Percentiles rank a stretch among this genome's conserved stretches.
Evolutionary conservation across 1,284 basidiomycete genomes (phyloP).

Genomic region (Leccinum colubrinum): DNA sequence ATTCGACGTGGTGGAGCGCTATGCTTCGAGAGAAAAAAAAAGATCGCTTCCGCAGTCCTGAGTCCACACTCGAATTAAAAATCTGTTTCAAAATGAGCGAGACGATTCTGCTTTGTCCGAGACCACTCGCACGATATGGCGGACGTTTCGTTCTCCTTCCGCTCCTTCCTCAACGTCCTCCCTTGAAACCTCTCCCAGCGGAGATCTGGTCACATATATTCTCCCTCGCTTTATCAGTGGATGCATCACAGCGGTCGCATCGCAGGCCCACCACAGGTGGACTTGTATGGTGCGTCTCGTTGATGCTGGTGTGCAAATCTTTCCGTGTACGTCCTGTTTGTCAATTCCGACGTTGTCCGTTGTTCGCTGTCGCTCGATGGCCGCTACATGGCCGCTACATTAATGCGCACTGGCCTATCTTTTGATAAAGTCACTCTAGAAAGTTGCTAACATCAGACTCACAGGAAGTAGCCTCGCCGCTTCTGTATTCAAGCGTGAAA

Average conservation of each 20-base stretch:
- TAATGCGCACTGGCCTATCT: constrained; percentile 2
- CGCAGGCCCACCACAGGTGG: constrained; percentile 13
- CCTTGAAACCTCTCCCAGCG: constrained; percentile 55
- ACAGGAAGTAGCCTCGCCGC: constrained; percentile 65
- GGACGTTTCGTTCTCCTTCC: constrained; percentile 66
- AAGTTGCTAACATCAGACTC: constrained; percentile 16
- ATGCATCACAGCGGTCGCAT: constrained; percentile 16
- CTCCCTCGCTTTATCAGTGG: constrained; percentile 41
- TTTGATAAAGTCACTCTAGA: neutral
- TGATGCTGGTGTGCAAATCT: constrained; percentile 66
- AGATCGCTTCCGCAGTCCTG: neutral
- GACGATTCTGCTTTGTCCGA: constrained; percentile 42
- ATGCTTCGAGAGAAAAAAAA: neutral
- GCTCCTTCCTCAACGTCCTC: constrained; percentile 53
- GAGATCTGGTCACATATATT: constrained; percentile 73
- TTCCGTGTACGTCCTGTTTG: constrained; percentile 58
- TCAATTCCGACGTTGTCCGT: constrained; percentile 4
- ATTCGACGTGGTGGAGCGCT: neutral
- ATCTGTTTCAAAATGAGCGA: constrained; percentile 25
- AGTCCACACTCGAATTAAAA: neutral
- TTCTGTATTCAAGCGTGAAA: constrained; percentile 62
- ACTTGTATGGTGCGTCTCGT: constrained; percentile 33
- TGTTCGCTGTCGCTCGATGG: neutral
- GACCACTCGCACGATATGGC: constrained; percentile 49
- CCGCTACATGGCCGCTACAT: neutral